A percentile compares a stretch with the other conserved stretches of the same genome.
Conservation (phyloP, 140 eudicot species). For the Anethum foeniculum region DNA sequence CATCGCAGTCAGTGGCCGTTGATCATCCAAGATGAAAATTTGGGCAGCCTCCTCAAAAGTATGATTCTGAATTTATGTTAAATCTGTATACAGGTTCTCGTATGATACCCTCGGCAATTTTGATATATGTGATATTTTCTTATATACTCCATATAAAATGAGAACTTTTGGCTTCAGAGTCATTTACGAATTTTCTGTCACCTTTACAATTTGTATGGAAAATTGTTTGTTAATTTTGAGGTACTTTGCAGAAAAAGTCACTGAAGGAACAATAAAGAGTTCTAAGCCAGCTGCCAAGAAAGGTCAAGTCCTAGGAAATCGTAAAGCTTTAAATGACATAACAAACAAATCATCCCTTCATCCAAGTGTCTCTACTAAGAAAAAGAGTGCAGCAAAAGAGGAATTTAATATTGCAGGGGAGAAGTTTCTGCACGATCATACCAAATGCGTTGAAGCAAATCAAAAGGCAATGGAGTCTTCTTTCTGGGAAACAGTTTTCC, state of each 20-base stretch:
- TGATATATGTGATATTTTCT: not conserved
- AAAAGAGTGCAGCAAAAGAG: conserved; percentile 16
- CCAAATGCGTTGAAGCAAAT: conserved; percentile 19
- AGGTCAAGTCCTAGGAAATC: conserved; percentile 20
- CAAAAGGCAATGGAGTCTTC: not conserved
- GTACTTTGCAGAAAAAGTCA: conserved; percentile 11
- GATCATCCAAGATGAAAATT: conserved; percentile 20
- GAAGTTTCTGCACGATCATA: conserved; percentile 18
- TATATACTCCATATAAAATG: not conserved
- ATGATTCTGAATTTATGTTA: not conserved
- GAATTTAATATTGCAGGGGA: conserved; percentile 15
- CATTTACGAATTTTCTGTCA: not conserved
- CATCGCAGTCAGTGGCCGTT: conserved; percentile 8
- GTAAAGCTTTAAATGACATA: conserved; percentile 37
- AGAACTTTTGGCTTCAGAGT: not conserved
- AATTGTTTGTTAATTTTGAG: not conserved
- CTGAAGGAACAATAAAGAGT: conserved; percentile 20
- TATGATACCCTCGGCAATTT: not conserved
- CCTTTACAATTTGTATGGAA: not conserved
- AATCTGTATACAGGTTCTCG: not conserved
- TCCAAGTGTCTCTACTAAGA: conserved; percentile 20
- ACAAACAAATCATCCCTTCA: conserved; percentile 28
- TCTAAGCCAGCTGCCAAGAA: conserved; percentile 18
- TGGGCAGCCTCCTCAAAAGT: conserved; percentile 12
- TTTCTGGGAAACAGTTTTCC: conserved; percentile 22